A percentile compares a stretch with the other conserved stretches of the same genome.
These are phyloP conservation scores for Chaetomiaceae sp. DNA, from an alignment of 2,329 filamentous ascomycete genomes.

Conservation along the genomic window DNA sequence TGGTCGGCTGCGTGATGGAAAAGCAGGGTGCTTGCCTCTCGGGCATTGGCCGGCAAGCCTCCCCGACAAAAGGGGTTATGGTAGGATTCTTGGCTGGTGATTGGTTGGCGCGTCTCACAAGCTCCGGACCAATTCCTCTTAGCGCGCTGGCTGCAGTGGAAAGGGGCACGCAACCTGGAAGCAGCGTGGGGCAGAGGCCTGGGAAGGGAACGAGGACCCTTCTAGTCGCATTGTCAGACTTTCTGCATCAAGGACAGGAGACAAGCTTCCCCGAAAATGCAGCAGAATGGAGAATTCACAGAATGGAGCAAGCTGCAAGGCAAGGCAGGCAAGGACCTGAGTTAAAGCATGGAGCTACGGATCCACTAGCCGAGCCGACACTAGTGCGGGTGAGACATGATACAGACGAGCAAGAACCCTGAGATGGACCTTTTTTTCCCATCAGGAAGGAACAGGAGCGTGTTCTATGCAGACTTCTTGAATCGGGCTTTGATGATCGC, in stretches of 20 bases:
- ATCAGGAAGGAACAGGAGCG: not conserved
- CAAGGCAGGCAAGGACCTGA: not conserved
- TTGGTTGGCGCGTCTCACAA: conserved; percentile 13
- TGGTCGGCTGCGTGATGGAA: not conserved
- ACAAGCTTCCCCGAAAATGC: too few relatives aligned
- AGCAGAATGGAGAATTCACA: not conserved
- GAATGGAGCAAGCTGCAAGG: not conserved
- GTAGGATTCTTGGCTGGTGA: conserved; percentile 1
- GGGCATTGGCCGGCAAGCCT: not conserved
- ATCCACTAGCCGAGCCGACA: not conserved
- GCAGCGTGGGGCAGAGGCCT: not conserved
- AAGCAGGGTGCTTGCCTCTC: not conserved
- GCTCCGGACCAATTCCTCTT: not conserved
- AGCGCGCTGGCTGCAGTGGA: conserved; percentile 12
- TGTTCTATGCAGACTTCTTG: not conserved
- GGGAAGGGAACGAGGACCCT: too few relatives aligned
- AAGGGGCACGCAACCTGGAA: conserved; percentile 11
- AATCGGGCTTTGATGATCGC: not conserved
- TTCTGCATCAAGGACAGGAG: too few relatives aligned
- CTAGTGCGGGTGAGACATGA: conserved; percentile 3
- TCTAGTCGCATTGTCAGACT: too few relatives aligned
- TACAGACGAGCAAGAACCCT: not conserved
- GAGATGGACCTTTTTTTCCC: not conserved
- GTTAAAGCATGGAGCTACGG: too few relatives aligned
- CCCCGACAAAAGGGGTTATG: not conserved